A percentile compares a stretch with the other conserved stretches of the same genome.
phyloP scores from a whole-genome alignment of 768 basidiomycete genomes.

The Naematelia aurantialba region DNA sequence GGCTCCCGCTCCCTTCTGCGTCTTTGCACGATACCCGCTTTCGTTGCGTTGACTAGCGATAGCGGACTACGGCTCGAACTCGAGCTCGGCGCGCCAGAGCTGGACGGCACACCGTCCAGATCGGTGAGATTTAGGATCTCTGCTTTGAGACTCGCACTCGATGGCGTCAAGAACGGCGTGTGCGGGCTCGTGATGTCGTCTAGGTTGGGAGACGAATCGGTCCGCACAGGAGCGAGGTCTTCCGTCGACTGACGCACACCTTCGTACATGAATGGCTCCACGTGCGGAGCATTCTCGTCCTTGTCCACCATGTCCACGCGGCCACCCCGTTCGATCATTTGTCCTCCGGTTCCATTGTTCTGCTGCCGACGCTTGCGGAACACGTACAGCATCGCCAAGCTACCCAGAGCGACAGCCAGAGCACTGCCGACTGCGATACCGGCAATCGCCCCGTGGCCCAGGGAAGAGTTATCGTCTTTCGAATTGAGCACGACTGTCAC shows the following conservation, averaged over 20 bases:
- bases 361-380: slow-evolving; percentile 18
- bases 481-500: slow-evolving; percentile 10
- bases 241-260: neutral
- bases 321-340: neutral
- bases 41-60: neutral
- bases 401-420: slow-evolving; percentile 19
- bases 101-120: slow-evolving; percentile 1
- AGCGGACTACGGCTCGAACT: neutral
- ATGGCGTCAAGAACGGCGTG: neutral
- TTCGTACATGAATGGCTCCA: neutral
- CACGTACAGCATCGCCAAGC: slow-evolving; percentile 15
- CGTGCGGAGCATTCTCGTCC: neutral
- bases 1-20: slow-evolving; percentile 9
- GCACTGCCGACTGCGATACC: slow-evolving; percentile 30
- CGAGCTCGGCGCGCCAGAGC: neutral
- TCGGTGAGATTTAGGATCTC: neutral
- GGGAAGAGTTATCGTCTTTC: neutral
- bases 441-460: slow-evolving; percentile 27
- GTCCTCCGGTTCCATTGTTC: slow-evolving; percentile 2
- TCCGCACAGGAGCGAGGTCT: neutral
- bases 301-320: neutral
- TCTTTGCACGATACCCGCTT: slow-evolving; percentile 9
- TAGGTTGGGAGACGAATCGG: neutral
- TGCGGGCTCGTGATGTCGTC: neutral
- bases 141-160: neutral